These are phyloP conservation scores for Phenoliferia sp. DNA, from an alignment of 1,284 basidiomycete species.

Conservation along the genomic window DNA sequence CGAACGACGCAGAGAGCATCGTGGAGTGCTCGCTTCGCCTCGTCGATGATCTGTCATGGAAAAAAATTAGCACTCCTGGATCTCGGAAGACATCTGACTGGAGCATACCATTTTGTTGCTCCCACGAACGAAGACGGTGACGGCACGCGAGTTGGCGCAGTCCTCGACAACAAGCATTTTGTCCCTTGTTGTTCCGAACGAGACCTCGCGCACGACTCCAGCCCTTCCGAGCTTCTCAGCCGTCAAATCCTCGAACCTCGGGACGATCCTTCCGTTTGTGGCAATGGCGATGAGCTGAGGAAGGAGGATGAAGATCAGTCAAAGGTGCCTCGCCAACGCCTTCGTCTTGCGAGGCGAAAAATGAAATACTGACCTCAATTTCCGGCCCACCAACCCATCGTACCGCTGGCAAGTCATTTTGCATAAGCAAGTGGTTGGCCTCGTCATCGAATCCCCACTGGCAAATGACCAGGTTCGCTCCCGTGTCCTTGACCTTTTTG, in stretches of 20 bases:
- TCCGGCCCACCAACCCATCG: conserved; percentile 99
- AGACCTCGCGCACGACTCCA: conserved; percentile 85
- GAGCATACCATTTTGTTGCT: conserved; percentile 90
- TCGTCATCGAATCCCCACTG: conserved; percentile 99
- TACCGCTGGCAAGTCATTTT: conserved; percentile 95
- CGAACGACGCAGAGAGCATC: conserved; percentile 97
- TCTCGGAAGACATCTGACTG: not conserved
- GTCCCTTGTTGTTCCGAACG: conserved; percentile 95
- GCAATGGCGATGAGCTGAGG: conserved; percentile 90
- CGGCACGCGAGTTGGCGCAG: conserved; percentile 92
- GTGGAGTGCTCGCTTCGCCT: conserved; percentile 94
- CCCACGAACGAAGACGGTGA: conserved; percentile 94
- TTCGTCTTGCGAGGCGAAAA: not conserved
- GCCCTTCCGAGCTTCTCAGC: conserved; percentile 87
- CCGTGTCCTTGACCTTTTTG: conserved; percentile 92
- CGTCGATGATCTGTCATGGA: conserved; percentile 79
- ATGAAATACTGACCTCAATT: conserved; percentile 67
- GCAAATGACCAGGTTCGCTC: conserved; percentile 97
- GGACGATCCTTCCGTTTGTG: conserved; percentile 96
- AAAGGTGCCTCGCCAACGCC: too few relatives aligned
- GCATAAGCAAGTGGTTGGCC: conserved; percentile 95
- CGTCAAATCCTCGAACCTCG: conserved; percentile 91
- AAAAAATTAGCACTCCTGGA: not conserved
- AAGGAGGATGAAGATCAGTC: not conserved
- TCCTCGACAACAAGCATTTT: conserved; percentile 99